Base-by-base conservation (phyloP, 1,284 basidiomycete genomes). In the Moniliophthora roreri region DNA sequence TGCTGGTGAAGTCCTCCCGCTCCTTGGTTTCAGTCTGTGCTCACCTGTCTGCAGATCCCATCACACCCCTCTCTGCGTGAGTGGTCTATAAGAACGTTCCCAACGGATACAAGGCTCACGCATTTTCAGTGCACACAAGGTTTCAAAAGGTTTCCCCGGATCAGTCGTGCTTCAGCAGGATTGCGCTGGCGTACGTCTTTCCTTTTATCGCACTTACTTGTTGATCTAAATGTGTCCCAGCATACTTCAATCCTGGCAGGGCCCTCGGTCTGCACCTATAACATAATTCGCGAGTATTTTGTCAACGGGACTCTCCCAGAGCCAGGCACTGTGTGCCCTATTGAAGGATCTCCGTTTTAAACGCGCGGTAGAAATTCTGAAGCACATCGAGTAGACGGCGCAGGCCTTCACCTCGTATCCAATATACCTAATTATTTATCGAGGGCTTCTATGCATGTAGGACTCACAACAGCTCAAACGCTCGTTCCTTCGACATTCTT, bases 81-180 rank as follows among this genome's bases (percentile, higher is more conserved):
- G 48, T 21, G 5, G 21, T 13, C 40, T 11, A 2, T 20, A 11
- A 38, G 8, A 2, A 13, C 18, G 5, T 18, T 11, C 9, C 28
- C 13, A 24, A 3, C 15, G 16, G 21, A 20, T 4, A 36, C 13
- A 48, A 10, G 20, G 21, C 26, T 36, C n/a, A 45, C 8, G 23
- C 20, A 20, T 34, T 32, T 11, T 23, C 16, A 58, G 54, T 9
- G 51, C 56, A 10, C 10, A 45, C 3, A 52, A 37, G 26, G 55
- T 49, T 38, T 48, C 56, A n/a, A 3, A 23, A n/a, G 32, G 16
- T 3, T 58, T 58, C 37, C 48, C 42, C 20, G 56, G 54, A 6
- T 58, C 56, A 21, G 54, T 52, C 4, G 53, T 58, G 5, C 44
- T 58, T 1, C 28, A 50, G 11, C 56, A 58, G 45, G 48, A 52